phyloP scores from a whole-genome alignment of 2,329 filamentous ascomycete species.

The Neonectria coccinea region DNA sequence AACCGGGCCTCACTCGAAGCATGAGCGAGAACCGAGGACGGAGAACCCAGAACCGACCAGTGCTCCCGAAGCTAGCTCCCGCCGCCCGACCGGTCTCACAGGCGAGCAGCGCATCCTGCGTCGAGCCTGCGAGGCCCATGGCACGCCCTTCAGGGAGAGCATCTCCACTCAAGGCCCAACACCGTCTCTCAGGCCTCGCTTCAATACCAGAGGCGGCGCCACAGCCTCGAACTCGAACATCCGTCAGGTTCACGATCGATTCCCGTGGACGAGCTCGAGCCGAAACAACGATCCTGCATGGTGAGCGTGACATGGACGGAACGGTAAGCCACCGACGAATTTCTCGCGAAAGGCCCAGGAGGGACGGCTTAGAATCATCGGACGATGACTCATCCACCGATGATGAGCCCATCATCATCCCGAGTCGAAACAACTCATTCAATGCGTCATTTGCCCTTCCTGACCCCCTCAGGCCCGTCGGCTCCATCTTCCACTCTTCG shows the following conservation, averaged over 20 bases:
- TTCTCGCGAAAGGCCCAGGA: constrained; percentile 46
- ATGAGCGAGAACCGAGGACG: constrained; percentile 66
- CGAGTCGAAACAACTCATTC: constrained; percentile 68
- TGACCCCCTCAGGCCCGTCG: constrained; percentile 63
- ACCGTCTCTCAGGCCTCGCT: constrained; percentile 63
- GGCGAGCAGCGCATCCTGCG: constrained; percentile 46
- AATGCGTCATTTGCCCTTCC: constrained; percentile 67
- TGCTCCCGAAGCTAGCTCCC: constrained; percentile 62
- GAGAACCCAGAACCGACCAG: constrained; percentile 53
- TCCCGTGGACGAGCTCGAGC: constrained; percentile 69
- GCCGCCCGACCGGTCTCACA: constrained; percentile 54
- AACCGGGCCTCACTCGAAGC: constrained; percentile 65
- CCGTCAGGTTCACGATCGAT: constrained; percentile 73
- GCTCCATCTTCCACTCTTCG: constrained; percentile 60
- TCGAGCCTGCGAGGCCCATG: constrained; percentile 51
- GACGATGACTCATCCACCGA: constrained; percentile 70
- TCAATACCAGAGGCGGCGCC: constrained; percentile 68
- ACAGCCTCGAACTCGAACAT: constrained; percentile 61
- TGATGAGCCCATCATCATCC: constrained; percentile 74
- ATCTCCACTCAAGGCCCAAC: constrained; percentile 65
- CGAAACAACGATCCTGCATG: constrained; percentile 61
- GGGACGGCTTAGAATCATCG: constrained; percentile 59
- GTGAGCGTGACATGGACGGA: constrained; percentile 45
- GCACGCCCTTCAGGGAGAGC: constrained; percentile 59
- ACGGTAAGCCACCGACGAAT: constrained; percentile 46